Evolutionary conservation across 2,329 filamentous ascomycete species (phyloP), one percentile per base, ranked within the genome.

Genomic region (Aspergillus amoenus): DNA sequence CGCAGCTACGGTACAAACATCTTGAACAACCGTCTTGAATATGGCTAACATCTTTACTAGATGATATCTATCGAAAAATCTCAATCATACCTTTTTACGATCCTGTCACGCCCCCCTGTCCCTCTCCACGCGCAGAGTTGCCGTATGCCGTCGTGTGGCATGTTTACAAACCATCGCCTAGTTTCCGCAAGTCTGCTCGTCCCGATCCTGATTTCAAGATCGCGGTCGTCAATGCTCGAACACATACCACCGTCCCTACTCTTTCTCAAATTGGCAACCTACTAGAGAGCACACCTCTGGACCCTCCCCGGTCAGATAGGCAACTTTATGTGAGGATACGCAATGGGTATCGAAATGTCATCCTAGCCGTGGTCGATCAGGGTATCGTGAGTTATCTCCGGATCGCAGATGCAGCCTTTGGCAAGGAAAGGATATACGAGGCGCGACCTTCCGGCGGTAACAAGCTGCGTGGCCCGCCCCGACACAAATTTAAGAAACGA

Each of bases 331-430:
- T 88, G 67, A 86, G 90, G 58, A 77, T 97, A 61, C 93, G 92
- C 74, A 87, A 96, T 67, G 94, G 92, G 2, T 87, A 88, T 71
- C 84, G 91, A 62, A 94, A 91, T 73, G 89, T 94, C 32, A 80
- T 97, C 34, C 72, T 99, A 22, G 94, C 93, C 0, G 84, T 97
- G 2, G 92, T 97, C 34, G 94, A 97, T 71, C 84, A 91, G 61
- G 94, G 94, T 0, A 82, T 97, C 21, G 88, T 93, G 45, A 97
- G 93, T 72, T 97, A 93, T 70, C 80, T 97, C 67, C 81, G 90
- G 22, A 82, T 97, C 57, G 86, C 84, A 1, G 92, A 97, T 77
- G 87, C 86, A 11, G 88, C 87, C 1, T 97, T 97, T 74, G 88
- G 82, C 0, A 83, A 85, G 61, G 91, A 96, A 73, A 85, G 77